Evolutionary conservation across 2,329 filamentous ascomycete species (phyloP).

Genomic region (Claviceps cyperi): DNA sequence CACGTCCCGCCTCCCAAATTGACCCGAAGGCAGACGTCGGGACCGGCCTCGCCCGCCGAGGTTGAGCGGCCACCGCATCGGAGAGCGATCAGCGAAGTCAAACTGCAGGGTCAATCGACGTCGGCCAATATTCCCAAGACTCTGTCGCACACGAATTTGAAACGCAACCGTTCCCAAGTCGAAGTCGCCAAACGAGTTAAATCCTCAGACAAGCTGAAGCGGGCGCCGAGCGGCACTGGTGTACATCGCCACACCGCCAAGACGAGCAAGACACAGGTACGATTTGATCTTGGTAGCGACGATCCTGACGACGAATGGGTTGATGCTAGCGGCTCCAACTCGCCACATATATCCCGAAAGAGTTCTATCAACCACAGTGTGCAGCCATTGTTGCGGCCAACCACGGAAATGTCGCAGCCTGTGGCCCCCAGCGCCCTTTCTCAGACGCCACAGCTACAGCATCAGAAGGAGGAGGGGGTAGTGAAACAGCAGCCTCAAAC

Average conservation of each 20-base stretch:
- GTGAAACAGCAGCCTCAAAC: not conserved
- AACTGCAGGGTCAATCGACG: conserved; percentile 30
- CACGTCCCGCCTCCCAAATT: conserved; percentile 20
- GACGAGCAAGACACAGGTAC: conserved; percentile 35
- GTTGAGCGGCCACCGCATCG: conserved; percentile 24
- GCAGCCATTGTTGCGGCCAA: conserved; percentile 29
- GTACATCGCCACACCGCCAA: conserved; percentile 27
- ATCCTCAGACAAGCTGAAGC: conserved; percentile 37
- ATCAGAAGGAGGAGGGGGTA: not conserved
- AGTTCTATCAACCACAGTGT: conserved; percentile 35
- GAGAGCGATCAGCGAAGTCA: conserved; percentile 36
- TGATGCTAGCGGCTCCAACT: conserved; percentile 49
- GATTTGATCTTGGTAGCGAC: conserved; percentile 46
- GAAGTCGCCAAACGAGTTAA: conserved; percentile 39
- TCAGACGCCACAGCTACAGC: conserved; percentile 2
- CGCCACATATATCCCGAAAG: conserved; percentile 35
- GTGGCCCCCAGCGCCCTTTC: conserved; percentile 18
- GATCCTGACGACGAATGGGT: conserved; percentile 46
- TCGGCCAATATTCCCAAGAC: conserved; percentile 37
- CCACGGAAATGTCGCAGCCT: conserved; percentile 20
- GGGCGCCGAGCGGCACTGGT: conserved; percentile 34
- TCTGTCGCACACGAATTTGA: conserved; percentile 38
- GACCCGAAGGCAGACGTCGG: conserved; percentile 29
- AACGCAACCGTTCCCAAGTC: conserved; percentile 45
- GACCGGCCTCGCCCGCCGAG: conserved; percentile 25